phyloP scores from a whole-genome alignment of 164 flowering plant genomes.

The Vitis amurensis region DNA sequence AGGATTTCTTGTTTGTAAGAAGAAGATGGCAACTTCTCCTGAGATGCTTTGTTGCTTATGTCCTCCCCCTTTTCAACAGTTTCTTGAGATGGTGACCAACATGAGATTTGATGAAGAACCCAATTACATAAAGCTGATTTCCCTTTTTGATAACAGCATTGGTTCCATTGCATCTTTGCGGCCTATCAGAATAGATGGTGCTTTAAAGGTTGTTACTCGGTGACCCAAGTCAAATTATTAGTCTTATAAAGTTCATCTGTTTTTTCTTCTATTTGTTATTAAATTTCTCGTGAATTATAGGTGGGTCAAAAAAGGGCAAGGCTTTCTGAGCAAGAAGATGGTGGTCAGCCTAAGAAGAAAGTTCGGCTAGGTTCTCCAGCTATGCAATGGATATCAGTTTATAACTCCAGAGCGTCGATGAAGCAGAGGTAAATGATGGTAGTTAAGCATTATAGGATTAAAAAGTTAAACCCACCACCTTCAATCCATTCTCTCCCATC shows the following conservation, averaged over 20 bases:
- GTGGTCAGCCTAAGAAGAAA: slow-evolving; percentile 48
- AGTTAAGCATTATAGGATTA: neutral
- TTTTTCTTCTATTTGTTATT: neutral
- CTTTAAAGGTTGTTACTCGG: slow-evolving; percentile 36
- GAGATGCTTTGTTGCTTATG: slow-evolving; percentile 47
- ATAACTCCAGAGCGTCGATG: slow-evolving; percentile 46
- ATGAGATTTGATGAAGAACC: slow-evolving; percentile 70
- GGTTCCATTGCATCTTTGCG: slow-evolving; percentile 29
- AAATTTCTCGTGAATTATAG: slow-evolving; percentile 20
- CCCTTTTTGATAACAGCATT: slow-evolving; percentile 43
- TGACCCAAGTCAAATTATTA: slow-evolving; percentile 1
- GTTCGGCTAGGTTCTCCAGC: slow-evolving; percentile 57
- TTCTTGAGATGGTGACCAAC: slow-evolving; percentile 53
- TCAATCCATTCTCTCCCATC: no score
- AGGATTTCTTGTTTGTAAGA: slow-evolving; percentile 61
- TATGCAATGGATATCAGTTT: slow-evolving; percentile 59
- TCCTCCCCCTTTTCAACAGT: slow-evolving; percentile 49
- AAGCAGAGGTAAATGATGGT: slow-evolving; percentile 49
- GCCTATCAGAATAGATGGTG: slow-evolving; percentile 52
- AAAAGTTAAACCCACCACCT: no score
- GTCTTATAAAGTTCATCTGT: neutral
- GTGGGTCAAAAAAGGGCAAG: slow-evolving; percentile 59
- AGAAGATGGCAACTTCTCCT: slow-evolving; percentile 57
- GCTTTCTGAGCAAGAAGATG: slow-evolving; percentile 38
- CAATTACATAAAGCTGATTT: slow-evolving; percentile 48